Conservation (phyloP, 1,284 basidiomycete genomes). For the Phlebopus sp. region DNA sequence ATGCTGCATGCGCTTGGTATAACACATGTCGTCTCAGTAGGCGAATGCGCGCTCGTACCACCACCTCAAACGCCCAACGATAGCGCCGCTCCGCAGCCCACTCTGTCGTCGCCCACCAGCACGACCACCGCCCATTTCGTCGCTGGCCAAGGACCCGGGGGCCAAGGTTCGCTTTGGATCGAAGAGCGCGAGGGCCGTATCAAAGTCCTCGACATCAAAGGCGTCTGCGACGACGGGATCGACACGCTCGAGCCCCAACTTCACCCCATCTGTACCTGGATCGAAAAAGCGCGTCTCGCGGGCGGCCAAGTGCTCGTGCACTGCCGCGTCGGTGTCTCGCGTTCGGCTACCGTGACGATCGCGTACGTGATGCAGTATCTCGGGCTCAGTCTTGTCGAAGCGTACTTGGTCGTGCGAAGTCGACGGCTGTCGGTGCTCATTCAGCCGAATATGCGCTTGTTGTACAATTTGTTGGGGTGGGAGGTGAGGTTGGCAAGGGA, state of each 20-base stretch:
- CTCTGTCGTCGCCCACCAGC: conserved; percentile 24
- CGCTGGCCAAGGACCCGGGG: conserved; percentile 45
- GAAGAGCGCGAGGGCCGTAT: conserved; percentile 87
- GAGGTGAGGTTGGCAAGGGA: conserved; percentile 79
- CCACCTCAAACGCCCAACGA: conserved; percentile 42
- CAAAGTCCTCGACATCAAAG: conserved; percentile 86
- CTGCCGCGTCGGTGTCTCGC: conserved; percentile 92
- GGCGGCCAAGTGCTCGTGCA: conserved; percentile 94
- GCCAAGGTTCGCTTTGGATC: conserved; percentile 78
- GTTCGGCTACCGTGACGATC: conserved; percentile 93
- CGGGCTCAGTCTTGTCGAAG: conserved; percentile 84
- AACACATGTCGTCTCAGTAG: conserved; percentile 96
- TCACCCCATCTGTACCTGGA: conserved; percentile 88
- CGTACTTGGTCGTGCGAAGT: conserved; percentile 88
- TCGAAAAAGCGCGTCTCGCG: conserved; percentile 77
- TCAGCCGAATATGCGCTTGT: conserved; percentile 89
- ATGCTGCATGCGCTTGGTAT: conserved; percentile 97
- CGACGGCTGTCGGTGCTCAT: conserved; percentile 83
- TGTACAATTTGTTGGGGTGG: conserved; percentile 94
- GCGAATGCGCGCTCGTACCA: conserved; percentile 86
- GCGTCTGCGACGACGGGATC: conserved; percentile 92
- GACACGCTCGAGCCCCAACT: conserved; percentile 90
- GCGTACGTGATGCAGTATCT: conserved; percentile 97
- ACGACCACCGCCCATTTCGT: conserved; percentile 40
- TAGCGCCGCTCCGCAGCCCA: neutral